A percentile compares a stretch with the other conserved stretches of the same genome.
Evolutionary conservation across 352 stramenopile species (phyloP).

Genomic region (Halophytophthora polymorphica): DNA sequence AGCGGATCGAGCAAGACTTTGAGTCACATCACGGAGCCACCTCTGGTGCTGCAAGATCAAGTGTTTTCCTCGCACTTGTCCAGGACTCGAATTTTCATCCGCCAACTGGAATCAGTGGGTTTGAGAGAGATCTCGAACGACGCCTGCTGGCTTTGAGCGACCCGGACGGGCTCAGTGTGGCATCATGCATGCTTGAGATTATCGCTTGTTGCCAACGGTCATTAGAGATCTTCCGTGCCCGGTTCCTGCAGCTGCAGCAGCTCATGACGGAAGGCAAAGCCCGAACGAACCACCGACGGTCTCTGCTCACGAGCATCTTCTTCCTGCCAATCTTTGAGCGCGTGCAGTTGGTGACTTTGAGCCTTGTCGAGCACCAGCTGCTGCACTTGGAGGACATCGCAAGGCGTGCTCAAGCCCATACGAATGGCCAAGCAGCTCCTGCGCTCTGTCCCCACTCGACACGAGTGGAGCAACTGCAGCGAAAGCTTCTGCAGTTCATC

Average conservation of each 20-base stretch:
- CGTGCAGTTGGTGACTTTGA: slow-evolving; percentile 39
- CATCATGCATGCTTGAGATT: slow-evolving; percentile 61
- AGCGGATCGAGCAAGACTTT: slow-evolving; percentile 21
- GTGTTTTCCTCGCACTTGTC: slow-evolving; percentile 15
- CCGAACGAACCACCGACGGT: slow-evolving; percentile 58
- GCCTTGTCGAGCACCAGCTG: slow-evolving; percentile 50
- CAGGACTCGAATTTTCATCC: not conserved
- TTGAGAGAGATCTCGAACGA: slow-evolving; percentile 13
- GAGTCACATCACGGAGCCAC: slow-evolving; percentile 12
- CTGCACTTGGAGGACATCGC: slow-evolving; percentile 31
- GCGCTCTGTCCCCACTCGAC: slow-evolving; percentile 11
- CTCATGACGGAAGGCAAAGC: slow-evolving; percentile 38
- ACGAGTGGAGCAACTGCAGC: slow-evolving; percentile 46
- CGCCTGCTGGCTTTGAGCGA: slow-evolving; percentile 46
- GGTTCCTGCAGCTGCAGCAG: slow-evolving; percentile 27
- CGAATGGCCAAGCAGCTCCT: not conserved
- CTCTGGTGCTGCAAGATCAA: not conserved
- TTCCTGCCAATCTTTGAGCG: slow-evolving; percentile 47
- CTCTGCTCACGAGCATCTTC: slow-evolving; percentile 47
- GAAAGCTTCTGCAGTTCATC: slow-evolving; percentile 62
- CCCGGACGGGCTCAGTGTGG: slow-evolving; percentile 53
- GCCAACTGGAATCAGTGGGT: not conserved
- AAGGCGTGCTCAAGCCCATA: not conserved
- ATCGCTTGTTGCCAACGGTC: slow-evolving; percentile 40
- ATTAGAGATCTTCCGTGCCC: slow-evolving; percentile 27